Evolutionary conservation across 495 filamentous ascomycete species (phyloP).

Genomic region (Cercophora newfieldiana): DNA sequence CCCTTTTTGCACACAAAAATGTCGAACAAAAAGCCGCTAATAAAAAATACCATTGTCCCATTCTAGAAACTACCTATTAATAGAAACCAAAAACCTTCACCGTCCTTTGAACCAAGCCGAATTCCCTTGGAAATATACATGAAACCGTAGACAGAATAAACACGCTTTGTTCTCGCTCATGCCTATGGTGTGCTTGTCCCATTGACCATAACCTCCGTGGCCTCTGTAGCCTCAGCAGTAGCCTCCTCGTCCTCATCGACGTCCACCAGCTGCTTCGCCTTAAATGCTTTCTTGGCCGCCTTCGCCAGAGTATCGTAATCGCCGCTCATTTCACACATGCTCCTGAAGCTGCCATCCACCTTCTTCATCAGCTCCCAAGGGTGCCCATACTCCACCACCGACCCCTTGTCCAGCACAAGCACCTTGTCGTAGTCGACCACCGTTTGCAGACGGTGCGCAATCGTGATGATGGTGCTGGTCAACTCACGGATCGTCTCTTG

Average conservation of each 20-base stretch:
- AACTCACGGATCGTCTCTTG: conserved; percentile 92
- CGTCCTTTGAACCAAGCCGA: not conserved
- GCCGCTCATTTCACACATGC: conserved; percentile 95
- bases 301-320: conserved; percentile 72
- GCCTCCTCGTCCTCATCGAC: conserved; percentile 30
- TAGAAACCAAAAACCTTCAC: not conserved
- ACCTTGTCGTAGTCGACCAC: conserved; percentile 99
- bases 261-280: conserved; percentile 45
- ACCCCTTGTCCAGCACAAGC: conserved; percentile 88
- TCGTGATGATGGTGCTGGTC: conserved; percentile 91
- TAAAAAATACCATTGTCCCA: not conserved
- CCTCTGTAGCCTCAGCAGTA: not conserved
- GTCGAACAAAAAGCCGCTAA: no score
- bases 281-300: conserved; percentile 69
- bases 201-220: not conserved
- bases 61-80: not conserved
- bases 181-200: not conserved
- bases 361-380: conserved; percentile 75
- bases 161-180: not conserved
- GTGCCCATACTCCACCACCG: conserved; percentile 83
- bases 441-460: conserved; percentile 95
- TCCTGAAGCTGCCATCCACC: conserved; percentile 69
- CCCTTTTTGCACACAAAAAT: not conserved
- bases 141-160: not conserved
- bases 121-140: not conserved